These are phyloP conservation scores for Draba incana DNA, from an alignment of 345 rosid genomes.

Conservation along the genomic window DNA sequence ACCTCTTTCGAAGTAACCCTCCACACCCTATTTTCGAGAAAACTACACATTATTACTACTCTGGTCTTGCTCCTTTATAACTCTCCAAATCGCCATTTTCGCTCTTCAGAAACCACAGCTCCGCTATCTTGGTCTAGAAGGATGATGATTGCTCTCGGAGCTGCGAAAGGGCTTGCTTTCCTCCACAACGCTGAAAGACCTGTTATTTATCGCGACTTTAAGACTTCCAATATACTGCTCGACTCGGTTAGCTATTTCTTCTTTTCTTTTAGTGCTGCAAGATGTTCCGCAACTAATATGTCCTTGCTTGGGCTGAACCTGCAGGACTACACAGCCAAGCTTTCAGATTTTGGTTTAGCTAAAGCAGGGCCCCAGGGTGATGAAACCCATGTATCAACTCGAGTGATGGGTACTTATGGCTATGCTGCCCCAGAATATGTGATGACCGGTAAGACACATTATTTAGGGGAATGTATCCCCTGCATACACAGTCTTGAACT, in stretches of 20 bases:
- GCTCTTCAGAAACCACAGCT: conserved; percentile 72
- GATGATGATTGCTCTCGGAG: conserved; percentile 99
- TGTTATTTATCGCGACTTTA: conserved; percentile 92
- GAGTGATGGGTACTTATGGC: conserved; percentile 98
- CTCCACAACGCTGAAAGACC: conserved; percentile 97
- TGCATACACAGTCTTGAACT: conserved; percentile 9
- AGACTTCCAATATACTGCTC: conserved; percentile 91
- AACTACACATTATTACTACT: neutral
- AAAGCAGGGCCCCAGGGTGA: conserved; percentile 99
- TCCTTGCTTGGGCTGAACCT: conserved; percentile 34
- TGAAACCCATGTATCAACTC: conserved; percentile 93
- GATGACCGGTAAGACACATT: conserved; percentile 78
- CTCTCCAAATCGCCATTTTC: conserved; percentile 19
- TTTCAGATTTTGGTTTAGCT: conserved; percentile 97
- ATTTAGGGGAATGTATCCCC: neutral
- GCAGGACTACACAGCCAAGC: conserved; percentile 95
- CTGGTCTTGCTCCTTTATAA: neutral
- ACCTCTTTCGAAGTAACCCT: conserved; percentile 76
- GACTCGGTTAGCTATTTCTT: conserved; percentile 73
- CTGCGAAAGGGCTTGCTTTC: conserved; percentile 97
- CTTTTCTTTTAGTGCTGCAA: conserved; percentile 14
- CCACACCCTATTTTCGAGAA: no score
- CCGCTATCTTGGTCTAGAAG: conserved; percentile 83
- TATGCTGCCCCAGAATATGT: conserved; percentile 98
- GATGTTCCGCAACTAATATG: conserved; percentile 16